phyloP scores from a whole-genome alignment of 1,284 basidiomycete species.

The Ustilago curta region DNA sequence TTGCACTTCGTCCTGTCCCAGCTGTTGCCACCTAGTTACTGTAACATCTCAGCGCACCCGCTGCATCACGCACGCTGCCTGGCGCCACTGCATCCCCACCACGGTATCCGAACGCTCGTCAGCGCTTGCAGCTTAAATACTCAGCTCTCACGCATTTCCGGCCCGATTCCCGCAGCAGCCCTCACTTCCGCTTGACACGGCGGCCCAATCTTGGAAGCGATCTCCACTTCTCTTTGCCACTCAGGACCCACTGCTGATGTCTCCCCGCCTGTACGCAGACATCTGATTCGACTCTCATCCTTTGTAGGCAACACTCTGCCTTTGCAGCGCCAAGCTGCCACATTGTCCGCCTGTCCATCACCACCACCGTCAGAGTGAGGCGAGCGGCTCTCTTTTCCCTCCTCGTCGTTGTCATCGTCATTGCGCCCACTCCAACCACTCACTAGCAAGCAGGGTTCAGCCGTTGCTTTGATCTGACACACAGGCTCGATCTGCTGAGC shows the following conservation, averaged over 20 bases:
- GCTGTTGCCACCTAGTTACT: neutral
- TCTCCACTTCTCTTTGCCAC: neutral
- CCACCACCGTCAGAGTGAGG: neutral
- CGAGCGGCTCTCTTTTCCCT: neutral
- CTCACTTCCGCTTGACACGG: neutral
- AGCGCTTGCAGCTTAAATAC: neutral
- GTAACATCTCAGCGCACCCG: neutral
- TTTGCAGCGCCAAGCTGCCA: neutral
- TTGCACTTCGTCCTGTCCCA: neutral
- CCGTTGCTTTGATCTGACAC: neutral
- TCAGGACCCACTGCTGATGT: conserved; percentile 20
- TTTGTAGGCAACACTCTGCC: conserved; percentile 3
- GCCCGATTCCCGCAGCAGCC: neutral
- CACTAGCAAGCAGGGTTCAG: neutral
- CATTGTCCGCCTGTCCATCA: neutral
- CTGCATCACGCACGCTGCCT: neutral
- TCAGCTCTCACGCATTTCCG: neutral
- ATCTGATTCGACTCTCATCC: conserved; percentile 7
- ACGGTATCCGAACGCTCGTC: neutral
- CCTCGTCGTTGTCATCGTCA: neutral
- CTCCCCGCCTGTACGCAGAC: conserved; percentile 1
- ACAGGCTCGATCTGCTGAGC: conserved; percentile 28
- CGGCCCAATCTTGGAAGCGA: neutral
- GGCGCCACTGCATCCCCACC: neutral
- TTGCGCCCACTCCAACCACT: neutral